Evolutionary conservation across 768 basidiomycete genomes (phyloP), one percentile per base, ranked within the genome.

Genomic region (Pisolithus tinctorius): DNA sequence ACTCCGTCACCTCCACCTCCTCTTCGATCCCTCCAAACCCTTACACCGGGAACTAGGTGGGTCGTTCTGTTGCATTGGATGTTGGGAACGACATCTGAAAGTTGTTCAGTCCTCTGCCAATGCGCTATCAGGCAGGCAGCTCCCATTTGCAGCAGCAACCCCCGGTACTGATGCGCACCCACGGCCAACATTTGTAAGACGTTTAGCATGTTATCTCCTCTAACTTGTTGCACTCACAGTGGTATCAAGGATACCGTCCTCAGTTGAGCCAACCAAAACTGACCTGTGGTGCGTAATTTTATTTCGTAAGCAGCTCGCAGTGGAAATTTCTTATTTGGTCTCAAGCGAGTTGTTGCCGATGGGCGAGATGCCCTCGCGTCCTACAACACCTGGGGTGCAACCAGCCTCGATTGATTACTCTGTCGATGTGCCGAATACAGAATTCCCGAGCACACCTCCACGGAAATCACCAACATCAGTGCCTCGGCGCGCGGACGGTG

Each of bases 1-100:
- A 54, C 53, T 5, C 43, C 54, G 23, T 58, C 63, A 27, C 50
- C 61, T 14, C 53, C 54, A n/a, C 47, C 51, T 31, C 48, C 56
- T 10, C 50, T 58, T 45, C 64, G 60, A 41, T 30, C 53, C 23
- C 51, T 55, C 45, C 47, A 53, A 2, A 66, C 68, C n/a, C 57
- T 66, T 30, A 67, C 68, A 6, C 66, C 66, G 23, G 66, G 68
- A n/a, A 40, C 68, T 8, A 67, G 66, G 66, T 69, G 49, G 46
- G 56, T 27, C 13, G 16, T 37, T 11, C 17, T 13, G 9, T 17
- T 17, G 16, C 6, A 26, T 36, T 20, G 26, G 16, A 9, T 36
- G 6, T 14, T 11, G 14, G 13, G 16, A 29, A 13, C n/a, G 8
- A 29, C 29, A 17, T 27, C 26, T 26, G 26, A 16, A 23, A 16